Percentiles rank a stretch among this genome's conserved stretches.
Conservation (phyloP, 495 filamentous ascomycete genomes). For the Acidiella bohemica region DNA sequence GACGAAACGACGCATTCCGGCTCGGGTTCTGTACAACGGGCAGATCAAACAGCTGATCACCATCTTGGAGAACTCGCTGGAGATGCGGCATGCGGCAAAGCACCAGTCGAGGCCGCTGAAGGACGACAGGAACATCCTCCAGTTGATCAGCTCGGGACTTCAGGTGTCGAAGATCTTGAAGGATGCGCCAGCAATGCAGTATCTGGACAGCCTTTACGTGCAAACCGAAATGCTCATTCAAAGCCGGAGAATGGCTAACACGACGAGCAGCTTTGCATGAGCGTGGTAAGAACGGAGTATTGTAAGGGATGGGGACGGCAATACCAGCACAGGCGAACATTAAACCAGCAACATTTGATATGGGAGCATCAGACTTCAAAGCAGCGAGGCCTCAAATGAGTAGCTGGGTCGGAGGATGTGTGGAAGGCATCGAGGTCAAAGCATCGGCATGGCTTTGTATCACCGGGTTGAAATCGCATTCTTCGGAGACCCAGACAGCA, state of each 20-base stretch:
- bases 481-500: too few relatives aligned
- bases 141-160: slow-evolving; percentile 71
- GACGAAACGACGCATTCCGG: slow-evolving; percentile 72
- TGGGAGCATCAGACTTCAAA: too few relatives aligned
- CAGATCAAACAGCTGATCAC: slow-evolving; percentile 44
- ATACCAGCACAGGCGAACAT: too few relatives aligned
- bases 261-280: too few relatives aligned
- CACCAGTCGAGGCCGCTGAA: slow-evolving; percentile 72
- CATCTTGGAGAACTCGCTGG: slow-evolving; percentile 21
- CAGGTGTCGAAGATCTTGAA: slow-evolving; percentile 79
- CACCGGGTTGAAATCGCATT: too few relatives aligned
- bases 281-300: too few relatives aligned
- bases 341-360: too few relatives aligned
- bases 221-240: slow-evolving; percentile 63
- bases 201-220: slow-evolving; percentile 57
- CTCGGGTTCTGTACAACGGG: slow-evolving; percentile 69
- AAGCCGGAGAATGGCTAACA: slow-evolving; percentile 45
- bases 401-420: too few relatives aligned
- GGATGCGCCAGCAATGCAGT: slow-evolving; percentile 68
- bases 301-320: too few relatives aligned
- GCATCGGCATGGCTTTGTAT: too few relatives aligned
- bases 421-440: too few relatives aligned
- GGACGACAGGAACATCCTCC: slow-evolving; percentile 79
- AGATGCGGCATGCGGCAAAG: slow-evolving; percentile 58
- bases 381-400: too few relatives aligned